Conservation (phyloP, 2,329 filamentous ascomycete species). For the Cladophialophora psammophila region DNA sequence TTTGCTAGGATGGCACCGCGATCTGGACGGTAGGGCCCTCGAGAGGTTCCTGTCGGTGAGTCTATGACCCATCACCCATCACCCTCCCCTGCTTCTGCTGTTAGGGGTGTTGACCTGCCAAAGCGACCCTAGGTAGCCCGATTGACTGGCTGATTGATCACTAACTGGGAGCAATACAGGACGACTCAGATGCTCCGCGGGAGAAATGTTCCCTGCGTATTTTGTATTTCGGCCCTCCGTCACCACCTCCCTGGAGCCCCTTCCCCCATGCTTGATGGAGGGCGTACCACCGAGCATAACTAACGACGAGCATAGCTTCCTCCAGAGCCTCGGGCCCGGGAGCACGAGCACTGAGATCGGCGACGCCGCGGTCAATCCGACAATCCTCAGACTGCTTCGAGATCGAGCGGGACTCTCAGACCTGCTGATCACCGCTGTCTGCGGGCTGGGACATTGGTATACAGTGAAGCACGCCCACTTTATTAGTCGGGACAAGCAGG, state of each 20-base stretch:
- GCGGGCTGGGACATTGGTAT: constrained; percentile 12
- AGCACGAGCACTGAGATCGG: neutral
- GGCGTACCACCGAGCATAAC: neutral
- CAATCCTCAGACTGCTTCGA: constrained; percentile 4
- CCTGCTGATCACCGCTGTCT: neutral
- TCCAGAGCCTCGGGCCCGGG: neutral
- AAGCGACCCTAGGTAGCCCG: neutral
- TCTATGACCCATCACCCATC: too few species aligned
- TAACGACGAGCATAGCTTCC: neutral
- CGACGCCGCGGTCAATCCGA: constrained; percentile 3
- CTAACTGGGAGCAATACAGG: neutral
- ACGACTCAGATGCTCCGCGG: neutral
- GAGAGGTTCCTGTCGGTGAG: constrained; percentile 6
- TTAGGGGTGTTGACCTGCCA: neutral
- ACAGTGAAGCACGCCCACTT: constrained; percentile 5
- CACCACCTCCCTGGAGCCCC: neutral
- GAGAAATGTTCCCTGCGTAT: neutral
- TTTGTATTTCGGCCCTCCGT: neutral
- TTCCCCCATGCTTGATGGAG: neutral
- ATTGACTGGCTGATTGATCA: neutral
- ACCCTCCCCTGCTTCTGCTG: neutral
- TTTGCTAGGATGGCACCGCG: neutral
- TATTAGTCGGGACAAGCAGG: neutral
- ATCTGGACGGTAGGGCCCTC: neutral
- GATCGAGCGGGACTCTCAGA: neutral